Evolutionary conservation across 1,284 basidiomycete genomes (phyloP).

Genomic region (Flammula alnicola): DNA sequence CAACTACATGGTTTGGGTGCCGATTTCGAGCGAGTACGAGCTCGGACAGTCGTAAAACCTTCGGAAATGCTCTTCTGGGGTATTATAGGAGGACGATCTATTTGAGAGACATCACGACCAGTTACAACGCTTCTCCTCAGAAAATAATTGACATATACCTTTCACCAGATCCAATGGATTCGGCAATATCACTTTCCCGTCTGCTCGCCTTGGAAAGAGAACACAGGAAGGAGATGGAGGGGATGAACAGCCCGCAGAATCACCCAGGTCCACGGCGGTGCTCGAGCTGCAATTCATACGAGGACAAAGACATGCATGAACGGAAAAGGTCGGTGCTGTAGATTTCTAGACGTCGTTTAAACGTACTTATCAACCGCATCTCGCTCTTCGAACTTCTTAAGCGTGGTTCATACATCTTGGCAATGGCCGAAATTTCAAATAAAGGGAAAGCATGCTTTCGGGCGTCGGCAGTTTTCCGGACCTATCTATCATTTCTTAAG

Average conservation of each 20-base stretch:
- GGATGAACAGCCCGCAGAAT: conserved; percentile 13
- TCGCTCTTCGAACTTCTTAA: neutral
- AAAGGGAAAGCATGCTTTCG: conserved; percentile 15
- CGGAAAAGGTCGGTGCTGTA: neutral
- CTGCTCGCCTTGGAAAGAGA: conserved; percentile 24
- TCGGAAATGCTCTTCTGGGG: no score
- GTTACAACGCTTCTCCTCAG: neutral
- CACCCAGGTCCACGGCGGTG: conserved; percentile 14
- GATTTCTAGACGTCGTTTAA: neutral
- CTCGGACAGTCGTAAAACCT: neutral
- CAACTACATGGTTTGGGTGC: no score
- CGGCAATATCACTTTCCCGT: conserved; percentile 24
- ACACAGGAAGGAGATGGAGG: conserved; percentile 24
- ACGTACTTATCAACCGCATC: neutral
- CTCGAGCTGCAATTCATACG: conserved; percentile 11
- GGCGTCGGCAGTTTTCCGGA: conserved; percentile 4
- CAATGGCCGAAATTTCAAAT: conserved; percentile 3
- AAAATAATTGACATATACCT: neutral
- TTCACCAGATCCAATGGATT: conserved; percentile 15
- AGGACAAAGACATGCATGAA: conserved; percentile 12
- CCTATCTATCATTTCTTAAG: conserved; percentile 13
- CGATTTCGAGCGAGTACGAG: no score
- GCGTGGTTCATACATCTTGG: neutral
- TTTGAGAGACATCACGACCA: no score
- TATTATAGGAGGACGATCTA: neutral